A percentile compares a stretch with the other conserved stretches of the same genome.
phyloP scores from a whole-genome alignment of 148 eudicot species.

The Polygonum maritimum region DNA sequence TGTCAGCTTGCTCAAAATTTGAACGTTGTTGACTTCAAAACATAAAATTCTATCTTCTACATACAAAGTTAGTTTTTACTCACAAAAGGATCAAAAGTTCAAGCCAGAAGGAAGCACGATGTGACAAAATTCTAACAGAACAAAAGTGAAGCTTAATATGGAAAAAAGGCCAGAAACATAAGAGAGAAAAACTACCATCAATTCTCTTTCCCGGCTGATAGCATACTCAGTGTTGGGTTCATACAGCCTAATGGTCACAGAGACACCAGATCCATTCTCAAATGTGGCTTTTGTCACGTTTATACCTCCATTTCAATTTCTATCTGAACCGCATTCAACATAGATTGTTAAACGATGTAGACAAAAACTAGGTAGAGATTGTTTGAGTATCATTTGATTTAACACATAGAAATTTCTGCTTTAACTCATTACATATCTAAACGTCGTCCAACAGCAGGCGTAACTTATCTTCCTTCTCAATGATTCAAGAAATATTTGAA shows the following conservation, averaged over 20 bases:
- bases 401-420: too few species aligned
- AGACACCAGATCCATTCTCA: slow-evolving; percentile 36
- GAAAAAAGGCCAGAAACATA: neutral
- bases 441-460: too few species aligned
- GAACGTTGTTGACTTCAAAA: neutral
- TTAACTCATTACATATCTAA: too few species aligned
- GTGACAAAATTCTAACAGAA: neutral
- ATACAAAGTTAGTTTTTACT: neutral
- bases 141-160: too few species aligned
- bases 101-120: neutral
- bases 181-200: slow-evolving; percentile 36
- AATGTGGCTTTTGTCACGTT: too few species aligned
- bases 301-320: too few species aligned
- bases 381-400: too few species aligned
- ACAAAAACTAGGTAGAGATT: too few species aligned
- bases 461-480: too few species aligned
- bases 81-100: neutral
- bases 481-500: too few species aligned
- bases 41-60: neutral
- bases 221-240: slow-evolving; percentile 97
- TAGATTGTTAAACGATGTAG: too few species aligned
- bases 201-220: slow-evolving; percentile 77
- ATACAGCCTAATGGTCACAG: slow-evolving; percentile 65
- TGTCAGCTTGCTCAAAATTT: neutral
- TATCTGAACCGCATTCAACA: too few species aligned